Conservation (phyloP, 2,329 filamentous ascomycete genomes). For the Paecilomyces variotii region DNA sequence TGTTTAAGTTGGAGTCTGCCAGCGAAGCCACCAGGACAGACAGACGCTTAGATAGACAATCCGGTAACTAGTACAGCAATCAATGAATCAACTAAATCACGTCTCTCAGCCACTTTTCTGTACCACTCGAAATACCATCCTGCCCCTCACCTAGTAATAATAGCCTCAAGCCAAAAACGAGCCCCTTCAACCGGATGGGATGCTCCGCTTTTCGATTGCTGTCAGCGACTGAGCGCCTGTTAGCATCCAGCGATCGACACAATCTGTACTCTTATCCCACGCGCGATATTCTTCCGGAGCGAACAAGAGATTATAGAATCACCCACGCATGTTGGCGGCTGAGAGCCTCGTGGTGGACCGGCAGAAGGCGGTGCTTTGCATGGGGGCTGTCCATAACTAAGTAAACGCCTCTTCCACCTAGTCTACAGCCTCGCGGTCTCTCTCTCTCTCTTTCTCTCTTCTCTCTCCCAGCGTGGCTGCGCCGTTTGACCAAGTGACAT, state of each 20-base stretch:
- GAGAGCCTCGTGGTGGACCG: neutral
- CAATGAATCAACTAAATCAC: neutral
- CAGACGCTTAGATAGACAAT: neutral
- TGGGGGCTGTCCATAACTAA: neutral
- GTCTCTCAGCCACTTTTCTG: neutral
- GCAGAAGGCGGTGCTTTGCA: neutral
- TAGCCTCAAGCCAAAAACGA: neutral
- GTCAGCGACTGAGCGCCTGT: neutral
- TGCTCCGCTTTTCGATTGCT: neutral
- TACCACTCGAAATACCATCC: neutral
- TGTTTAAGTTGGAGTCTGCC: neutral
- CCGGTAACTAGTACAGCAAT: neutral
- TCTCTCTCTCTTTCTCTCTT: no score
- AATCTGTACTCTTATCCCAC: neutral
- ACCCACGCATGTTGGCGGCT: neutral
- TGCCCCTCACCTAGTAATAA: neutral
- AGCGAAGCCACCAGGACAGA: neutral
- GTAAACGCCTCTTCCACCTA: neutral
- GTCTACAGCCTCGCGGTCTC: no score
- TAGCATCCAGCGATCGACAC: neutral
- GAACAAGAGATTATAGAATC: neutral
- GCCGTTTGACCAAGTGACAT: neutral
- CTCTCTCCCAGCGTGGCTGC: neutral
- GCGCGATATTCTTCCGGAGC: neutral
- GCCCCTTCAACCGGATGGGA: neutral